phyloP scores from a whole-genome alignment of 1,139 yeast species.

The Magnusiomyces suaveolens region DNA sequence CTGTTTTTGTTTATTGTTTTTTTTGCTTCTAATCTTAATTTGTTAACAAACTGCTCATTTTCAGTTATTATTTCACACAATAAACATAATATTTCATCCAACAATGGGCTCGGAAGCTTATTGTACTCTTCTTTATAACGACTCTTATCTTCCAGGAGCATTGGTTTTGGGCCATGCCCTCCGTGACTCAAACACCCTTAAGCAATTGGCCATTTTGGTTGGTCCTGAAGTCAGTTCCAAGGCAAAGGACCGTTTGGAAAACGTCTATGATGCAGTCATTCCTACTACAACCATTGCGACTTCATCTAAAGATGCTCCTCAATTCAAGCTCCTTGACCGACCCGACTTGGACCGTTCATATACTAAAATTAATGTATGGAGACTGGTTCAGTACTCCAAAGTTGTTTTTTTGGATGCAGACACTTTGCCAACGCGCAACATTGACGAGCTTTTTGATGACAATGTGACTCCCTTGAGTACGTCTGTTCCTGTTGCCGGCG shows the following conservation, averaged over 20 bases:
- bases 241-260: slow-evolving; percentile 21
- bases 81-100: not conserved
- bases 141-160: slow-evolving; percentile 68
- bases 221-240: slow-evolving; percentile 25
- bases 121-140: slow-evolving; percentile 56
- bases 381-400: slow-evolving; percentile 46
- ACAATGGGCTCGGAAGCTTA: slow-evolving; percentile 37
- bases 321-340: slow-evolving; percentile 46
- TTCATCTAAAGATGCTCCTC: slow-evolving; percentile 25
- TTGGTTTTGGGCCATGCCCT: slow-evolving; percentile 48
- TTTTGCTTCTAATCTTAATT: no score
- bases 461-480: slow-evolving; percentile 19
- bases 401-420: slow-evolving; percentile 78
- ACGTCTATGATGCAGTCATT: slow-evolving; percentile 29
- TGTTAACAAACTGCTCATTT: no score
- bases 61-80: no score
- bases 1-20: not conserved
- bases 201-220: slow-evolving; percentile 29
- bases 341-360: slow-evolving; percentile 66
- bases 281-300: slow-evolving; percentile 28
- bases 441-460: slow-evolving; percentile 37
- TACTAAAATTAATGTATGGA: slow-evolving; percentile 70
- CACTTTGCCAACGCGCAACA: slow-evolving; percentile 49
- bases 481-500: slow-evolving; percentile 38
- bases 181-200: slow-evolving; percentile 18